phyloP scores from a whole-genome alignment of 2,329 filamentous ascomycete species.

The Diaporthe citri region DNA sequence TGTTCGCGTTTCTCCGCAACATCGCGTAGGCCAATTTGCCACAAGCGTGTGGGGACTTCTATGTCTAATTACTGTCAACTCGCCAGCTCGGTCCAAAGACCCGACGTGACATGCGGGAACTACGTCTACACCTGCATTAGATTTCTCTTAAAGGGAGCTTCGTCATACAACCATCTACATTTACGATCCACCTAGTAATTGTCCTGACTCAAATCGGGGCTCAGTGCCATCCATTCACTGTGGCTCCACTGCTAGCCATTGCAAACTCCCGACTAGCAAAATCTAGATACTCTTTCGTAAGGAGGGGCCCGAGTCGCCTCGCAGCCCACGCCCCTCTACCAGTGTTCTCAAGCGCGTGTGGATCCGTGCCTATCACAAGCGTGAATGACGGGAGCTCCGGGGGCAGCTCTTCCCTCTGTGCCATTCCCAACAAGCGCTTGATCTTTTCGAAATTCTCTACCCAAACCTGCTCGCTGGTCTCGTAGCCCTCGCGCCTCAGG shows the following conservation, averaged over 20 bases:
- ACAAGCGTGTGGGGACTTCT: not conserved
- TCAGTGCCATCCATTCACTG: not conserved
- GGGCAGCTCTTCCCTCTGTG: not conserved
- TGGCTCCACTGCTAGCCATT: not conserved
- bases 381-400: not conserved
- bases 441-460: not conserved
- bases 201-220: not conserved
- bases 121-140: not conserved
- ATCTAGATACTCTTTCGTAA: conserved; percentile 8
- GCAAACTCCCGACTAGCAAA: not conserved
- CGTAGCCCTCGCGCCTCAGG: not conserved
- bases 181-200: not conserved
- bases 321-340: conserved; percentile 7
- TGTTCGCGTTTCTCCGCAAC: conserved; percentile 1
- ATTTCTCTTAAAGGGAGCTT: too few relatives aligned
- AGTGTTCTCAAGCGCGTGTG: not conserved
- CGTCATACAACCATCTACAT: not conserved
- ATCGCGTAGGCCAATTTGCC: not conserved
- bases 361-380: not conserved
- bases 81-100: not conserved
- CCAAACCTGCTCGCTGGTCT: not conserved
- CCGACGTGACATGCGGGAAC: not conserved
- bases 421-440: not conserved
- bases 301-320: not conserved
- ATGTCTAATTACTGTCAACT: not conserved